Evolutionary conservation across 2,329 filamentous ascomycete species (phyloP).

Genomic region (Nemania sp.): DNA sequence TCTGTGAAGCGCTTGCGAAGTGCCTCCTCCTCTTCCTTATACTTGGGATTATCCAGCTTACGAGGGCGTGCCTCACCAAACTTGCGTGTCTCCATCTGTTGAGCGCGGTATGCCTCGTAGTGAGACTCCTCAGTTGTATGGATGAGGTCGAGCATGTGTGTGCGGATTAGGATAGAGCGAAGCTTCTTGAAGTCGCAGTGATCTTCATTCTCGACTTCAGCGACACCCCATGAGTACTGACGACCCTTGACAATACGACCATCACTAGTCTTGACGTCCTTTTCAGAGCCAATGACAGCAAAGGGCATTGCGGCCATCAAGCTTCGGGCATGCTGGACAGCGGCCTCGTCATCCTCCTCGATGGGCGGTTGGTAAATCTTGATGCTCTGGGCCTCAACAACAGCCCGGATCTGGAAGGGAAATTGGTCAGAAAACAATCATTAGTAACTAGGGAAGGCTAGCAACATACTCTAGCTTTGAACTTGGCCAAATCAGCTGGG

Average conservation of each 20-base stretch:
- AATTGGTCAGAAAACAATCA: conserved; percentile 21
- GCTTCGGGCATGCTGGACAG: conserved; percentile 92
- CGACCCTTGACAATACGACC: conserved; percentile 98
- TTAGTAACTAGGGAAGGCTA: neutral
- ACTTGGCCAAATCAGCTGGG: conserved; percentile 88
- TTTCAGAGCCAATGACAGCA: conserved; percentile 98
- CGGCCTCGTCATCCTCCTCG: conserved; percentile 98
- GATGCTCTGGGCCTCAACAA: conserved; percentile 98
- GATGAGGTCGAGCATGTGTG: conserved; percentile 99
- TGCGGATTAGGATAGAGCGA: conserved; percentile 97
- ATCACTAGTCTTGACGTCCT: conserved; percentile 96
- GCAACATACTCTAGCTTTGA: conserved; percentile 88
- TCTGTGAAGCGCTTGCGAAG: conserved; percentile 99
- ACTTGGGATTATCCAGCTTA: conserved; percentile 99
- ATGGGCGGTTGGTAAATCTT: conserved; percentile 99
- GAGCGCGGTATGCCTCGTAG: conserved; percentile 98
- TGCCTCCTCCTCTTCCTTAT: conserved; percentile 99
- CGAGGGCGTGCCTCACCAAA: conserved; percentile 96
- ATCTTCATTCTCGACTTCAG: conserved; percentile 99
- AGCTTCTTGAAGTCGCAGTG: conserved; percentile 99
- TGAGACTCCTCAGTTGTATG: conserved; percentile 99
- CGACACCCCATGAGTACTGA: conserved; percentile 99
- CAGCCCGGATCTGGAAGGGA: conserved; percentile 79
- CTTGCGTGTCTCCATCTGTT: conserved; percentile 99
- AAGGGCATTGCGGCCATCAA: conserved; percentile 98